Percentiles rank a stretch among this genome's conserved stretches.
Evolutionary conservation across 176 grass and related monocot species (phyloP).

Genomic region (Pontederia paniculata): DNA sequence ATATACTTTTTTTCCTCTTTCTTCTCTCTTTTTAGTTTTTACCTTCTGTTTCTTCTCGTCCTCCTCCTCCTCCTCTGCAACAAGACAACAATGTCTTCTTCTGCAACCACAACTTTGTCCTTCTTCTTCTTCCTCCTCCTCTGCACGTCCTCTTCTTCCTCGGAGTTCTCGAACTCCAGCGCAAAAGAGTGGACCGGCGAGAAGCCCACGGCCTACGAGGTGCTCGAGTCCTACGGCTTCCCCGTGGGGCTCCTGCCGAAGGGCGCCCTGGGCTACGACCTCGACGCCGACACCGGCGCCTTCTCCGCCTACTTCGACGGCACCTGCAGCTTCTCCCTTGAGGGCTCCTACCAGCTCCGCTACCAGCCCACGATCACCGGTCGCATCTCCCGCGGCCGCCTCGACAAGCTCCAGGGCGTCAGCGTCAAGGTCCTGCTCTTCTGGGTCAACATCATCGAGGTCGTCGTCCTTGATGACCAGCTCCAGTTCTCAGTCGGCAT

Average conservation of each 20-base stretch:
- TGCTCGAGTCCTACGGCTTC: slow-evolving; percentile 52
- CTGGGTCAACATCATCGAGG: slow-evolving; percentile 92
- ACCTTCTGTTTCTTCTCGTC: no score
- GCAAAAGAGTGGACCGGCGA: not conserved
- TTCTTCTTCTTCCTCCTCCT: slow-evolving; percentile 18
- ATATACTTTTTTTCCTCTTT: no score
- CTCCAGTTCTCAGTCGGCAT: slow-evolving; percentile 89
- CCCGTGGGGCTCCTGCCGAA: slow-evolving; percentile 68
- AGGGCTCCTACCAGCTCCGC: slow-evolving; percentile 70
- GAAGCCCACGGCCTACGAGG: slow-evolving; percentile 63
- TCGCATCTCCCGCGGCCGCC: slow-evolving; percentile 35
- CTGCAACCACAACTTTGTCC: slow-evolving; percentile 7
- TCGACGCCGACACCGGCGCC: slow-evolving; percentile 46
- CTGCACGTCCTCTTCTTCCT: slow-evolving; percentile 13
- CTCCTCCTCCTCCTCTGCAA: no score
- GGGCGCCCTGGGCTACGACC: slow-evolving; percentile 53
- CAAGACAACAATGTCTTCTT: not conserved
- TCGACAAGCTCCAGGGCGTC: slow-evolving; percentile 53
- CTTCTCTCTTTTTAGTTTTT: no score
- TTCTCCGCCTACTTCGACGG: slow-evolving; percentile 57
- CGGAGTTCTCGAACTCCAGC: not conserved
- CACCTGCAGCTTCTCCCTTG: slow-evolving; percentile 65
- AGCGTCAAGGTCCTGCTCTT: slow-evolving; percentile 84
- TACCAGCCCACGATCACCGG: slow-evolving; percentile 68
- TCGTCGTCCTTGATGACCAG: slow-evolving; percentile 36